Evolutionary conservation across 306 rosid species (phyloP).

Genomic region (Cucumis sativus): DNA sequence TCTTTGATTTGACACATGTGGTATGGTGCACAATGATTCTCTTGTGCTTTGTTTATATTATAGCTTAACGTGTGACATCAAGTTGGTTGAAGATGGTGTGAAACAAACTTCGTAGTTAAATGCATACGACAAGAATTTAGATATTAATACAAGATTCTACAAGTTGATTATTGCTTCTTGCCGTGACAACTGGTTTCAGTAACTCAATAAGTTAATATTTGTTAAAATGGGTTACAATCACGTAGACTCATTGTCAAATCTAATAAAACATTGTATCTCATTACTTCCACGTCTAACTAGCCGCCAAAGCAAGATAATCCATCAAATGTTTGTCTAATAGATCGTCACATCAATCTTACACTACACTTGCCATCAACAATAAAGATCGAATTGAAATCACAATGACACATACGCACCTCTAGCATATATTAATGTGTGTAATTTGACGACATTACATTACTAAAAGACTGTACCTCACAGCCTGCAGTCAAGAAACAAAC

Average conservation of each 20-base stretch:
- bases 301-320: not conserved
- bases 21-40: not conserved
- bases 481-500: too few species aligned
- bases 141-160: not conserved
- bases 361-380: too few species aligned
- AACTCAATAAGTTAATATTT: not conserved
- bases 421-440: too few species aligned
- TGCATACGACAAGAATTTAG: not conserved
- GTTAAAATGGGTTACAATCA: not conserved
- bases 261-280: too few species aligned
- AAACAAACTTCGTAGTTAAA: not conserved
- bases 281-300: too few species aligned
- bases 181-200: not conserved
- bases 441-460: too few species aligned
- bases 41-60: not conserved
- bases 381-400: too few species aligned
- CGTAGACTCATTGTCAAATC: too few species aligned
- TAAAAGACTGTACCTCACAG: too few species aligned
- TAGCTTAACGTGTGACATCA: not conserved
- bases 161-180: not conserved
- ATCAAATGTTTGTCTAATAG: not conserved
- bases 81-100: not conserved
- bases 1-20: not conserved
- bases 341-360: not conserved
- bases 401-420: too few species aligned